phyloP scores from a whole-genome alignment of 2,329 filamentous ascomycete genomes.

The Grosmannia huntii region DNA sequence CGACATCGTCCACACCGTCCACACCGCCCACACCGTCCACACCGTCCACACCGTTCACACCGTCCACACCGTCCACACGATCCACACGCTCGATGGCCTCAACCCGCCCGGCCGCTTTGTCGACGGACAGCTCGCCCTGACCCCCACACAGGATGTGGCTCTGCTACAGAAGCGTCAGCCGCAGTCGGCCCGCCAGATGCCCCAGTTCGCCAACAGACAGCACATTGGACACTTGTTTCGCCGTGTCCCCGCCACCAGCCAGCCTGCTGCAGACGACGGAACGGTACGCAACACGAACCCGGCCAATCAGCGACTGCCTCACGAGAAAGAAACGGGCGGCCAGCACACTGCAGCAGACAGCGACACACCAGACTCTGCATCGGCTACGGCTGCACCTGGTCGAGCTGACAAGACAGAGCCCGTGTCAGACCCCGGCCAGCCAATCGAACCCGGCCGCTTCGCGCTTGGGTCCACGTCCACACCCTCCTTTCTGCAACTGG shows the following conservation, averaged over 20 bases:
- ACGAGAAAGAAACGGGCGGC: too few species aligned
- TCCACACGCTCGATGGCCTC: slow-evolving; percentile 57
- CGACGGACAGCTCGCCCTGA: slow-evolving; percentile 29
- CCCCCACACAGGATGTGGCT: slow-evolving; percentile 1
- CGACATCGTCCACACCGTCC: slow-evolving; percentile 30
- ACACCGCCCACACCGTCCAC: slow-evolving; percentile 38
- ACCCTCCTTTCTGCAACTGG: too few species aligned
- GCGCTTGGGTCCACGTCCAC: too few species aligned
- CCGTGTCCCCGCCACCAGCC: background rate
- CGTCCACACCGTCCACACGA: slow-evolving; percentile 28
- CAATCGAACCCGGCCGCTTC: too few species aligned
- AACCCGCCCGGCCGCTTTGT: slow-evolving; percentile 64
- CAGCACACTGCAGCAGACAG: too few species aligned
- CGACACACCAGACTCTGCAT: too few species aligned
- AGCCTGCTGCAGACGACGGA: background rate
- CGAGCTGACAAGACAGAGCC: too few species aligned
- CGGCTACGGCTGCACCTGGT: too few species aligned
- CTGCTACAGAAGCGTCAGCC: slow-evolving; percentile 36
- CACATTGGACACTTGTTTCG: slow-evolving; percentile 89
- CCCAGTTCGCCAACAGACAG: slow-evolving; percentile 73
- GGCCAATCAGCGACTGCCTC: too few species aligned
- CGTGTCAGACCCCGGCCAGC: too few species aligned
- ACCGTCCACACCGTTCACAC: slow-evolving; percentile 27
- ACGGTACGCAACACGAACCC: background rate
- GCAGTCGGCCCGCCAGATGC: slow-evolving; percentile 69